A percentile compares a stretch with the other conserved stretches of the same genome.
phyloP scores from a whole-genome alignment of 2,329 filamentous ascomycete genomes.

The Penicillium sp. region DNA sequence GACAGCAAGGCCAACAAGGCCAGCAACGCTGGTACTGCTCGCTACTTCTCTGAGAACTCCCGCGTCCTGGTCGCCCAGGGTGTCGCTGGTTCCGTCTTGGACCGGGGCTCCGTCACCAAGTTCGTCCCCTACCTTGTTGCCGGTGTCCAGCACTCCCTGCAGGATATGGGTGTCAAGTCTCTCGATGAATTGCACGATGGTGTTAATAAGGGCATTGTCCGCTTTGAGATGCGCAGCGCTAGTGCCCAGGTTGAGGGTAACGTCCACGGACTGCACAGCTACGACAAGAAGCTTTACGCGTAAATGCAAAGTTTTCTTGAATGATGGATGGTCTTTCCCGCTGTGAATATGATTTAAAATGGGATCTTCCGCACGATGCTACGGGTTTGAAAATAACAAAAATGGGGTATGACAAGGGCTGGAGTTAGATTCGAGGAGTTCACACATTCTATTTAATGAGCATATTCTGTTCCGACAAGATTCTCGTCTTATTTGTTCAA shows the following conservation, averaged over 20 bases:
- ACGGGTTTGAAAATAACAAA: conserved; percentile 36
- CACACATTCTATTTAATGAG: conserved; percentile 29
- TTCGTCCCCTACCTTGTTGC: conserved; percentile 95
- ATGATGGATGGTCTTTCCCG: conserved; percentile 20
- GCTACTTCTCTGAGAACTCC: conserved; percentile 98
- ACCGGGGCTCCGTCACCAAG: conserved; percentile 77
- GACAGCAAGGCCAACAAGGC: conserved; percentile 71
- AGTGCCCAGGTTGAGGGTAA: conserved; percentile 96
- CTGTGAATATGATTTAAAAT: conserved; percentile 30
- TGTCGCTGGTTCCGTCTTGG: conserved; percentile 72
- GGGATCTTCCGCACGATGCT: conserved; percentile 30
- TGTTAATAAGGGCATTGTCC: conserved; percentile 73
- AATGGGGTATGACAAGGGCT: conserved; percentile 35
- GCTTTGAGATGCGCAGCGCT: conserved; percentile 92
- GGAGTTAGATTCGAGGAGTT: conserved; percentile 39
- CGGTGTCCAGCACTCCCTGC: conserved; percentile 94
- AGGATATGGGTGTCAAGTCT: conserved; percentile 89
- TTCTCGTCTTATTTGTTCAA: neutral
- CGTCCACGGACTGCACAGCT: conserved; percentile 94
- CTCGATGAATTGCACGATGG: conserved; percentile 74
- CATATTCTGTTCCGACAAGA: conserved; percentile 9
- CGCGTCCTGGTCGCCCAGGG: conserved; percentile 94
- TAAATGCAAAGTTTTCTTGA: conserved; percentile 51
- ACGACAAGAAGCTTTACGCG: conserved; percentile 99
- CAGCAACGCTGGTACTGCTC: conserved; percentile 88